Base-by-base conservation (phyloP, 768 basidiomycete species). In the Royoungia palumana region DNA sequence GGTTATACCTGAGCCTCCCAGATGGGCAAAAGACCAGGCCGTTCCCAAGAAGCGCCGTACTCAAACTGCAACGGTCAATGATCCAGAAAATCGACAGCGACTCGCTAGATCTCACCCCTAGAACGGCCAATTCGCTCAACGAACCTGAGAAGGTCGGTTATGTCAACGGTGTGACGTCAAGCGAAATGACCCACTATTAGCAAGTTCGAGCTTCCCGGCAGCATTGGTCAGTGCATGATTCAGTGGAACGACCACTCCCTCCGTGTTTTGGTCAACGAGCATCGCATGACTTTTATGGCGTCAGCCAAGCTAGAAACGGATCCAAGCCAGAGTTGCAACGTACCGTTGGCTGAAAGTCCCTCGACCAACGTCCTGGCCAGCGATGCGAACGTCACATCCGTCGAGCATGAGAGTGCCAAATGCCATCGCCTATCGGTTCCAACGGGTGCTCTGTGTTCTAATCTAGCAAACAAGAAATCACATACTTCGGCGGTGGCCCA, bases 311-410 rank as follows among this genome's bases (percentile, higher is more conserved):
- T 4, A 45, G 17, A 17, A 24, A 8, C 8, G 6, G 12, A n/a
- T n/a, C 34, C 39, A 30, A 17, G 22, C 6, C 3, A 7, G 20
- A 34, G 9, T 5, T 42, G 39, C 6, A 4, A 51, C 69, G 14
- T 39, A 78, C 79, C 87, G 74, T 44, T 91, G 89, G 55, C 87
- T 90, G 68, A 94, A 92, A 11, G 91, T 94, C 3, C 94, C 93
- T 34, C 93, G 67, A 0, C 93, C 94, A 0, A 94, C 90, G 62
- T 95, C 94, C 66, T 96, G 94, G 7, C 94, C 94, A 2, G 91
- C 93, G 27, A 96, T 89, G 14, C 93, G 80, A 9, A 96, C 77
- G 60, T 94, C 87, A 53, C 74, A 81, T 2, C 90, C 90, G 44
- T 91, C 86, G 2, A 80, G 69, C 82, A 95, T 80, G 28, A 95